phyloP scores from a whole-genome alignment of 148 eudicot genomes.

The Pouteria glomerata region DNA sequence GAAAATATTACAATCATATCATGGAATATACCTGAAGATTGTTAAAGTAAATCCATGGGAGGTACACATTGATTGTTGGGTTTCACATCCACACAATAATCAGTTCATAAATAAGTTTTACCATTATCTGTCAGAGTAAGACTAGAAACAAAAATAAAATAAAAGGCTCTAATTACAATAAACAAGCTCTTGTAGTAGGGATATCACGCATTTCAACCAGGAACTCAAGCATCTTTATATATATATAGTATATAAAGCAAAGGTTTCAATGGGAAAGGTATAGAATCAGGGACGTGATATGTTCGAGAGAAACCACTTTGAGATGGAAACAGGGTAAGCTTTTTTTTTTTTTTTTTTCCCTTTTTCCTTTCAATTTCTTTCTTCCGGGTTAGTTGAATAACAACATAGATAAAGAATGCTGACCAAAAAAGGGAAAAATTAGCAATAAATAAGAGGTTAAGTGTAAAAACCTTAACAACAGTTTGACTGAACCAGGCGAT shows the following conservation, averaged over 20 bases:
- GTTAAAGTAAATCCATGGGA: background rate
- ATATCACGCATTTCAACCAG: background rate
- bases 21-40: no score
- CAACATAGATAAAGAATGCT: background rate
- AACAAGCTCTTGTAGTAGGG: no score
- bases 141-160: background rate
- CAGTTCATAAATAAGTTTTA: background rate
- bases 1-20: background rate
- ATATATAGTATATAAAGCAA: background rate
- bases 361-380: no score
- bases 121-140: background rate
- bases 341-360: background rate
- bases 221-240: background rate
- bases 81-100: background rate
- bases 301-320: background rate
- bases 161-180: no score
- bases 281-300: background rate
- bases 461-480: slow-evolving; percentile 66
- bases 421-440: no score
- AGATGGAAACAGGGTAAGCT: background rate
- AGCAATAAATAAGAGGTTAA: background rate
- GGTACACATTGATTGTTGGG: background rate
- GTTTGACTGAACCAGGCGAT: slow-evolving; percentile 97
- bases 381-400: background rate
- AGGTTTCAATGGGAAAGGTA: background rate